Conservation (phyloP, 2,329 filamentous ascomycete genomes). For the Colletotrichum tamarilloi region DNA sequence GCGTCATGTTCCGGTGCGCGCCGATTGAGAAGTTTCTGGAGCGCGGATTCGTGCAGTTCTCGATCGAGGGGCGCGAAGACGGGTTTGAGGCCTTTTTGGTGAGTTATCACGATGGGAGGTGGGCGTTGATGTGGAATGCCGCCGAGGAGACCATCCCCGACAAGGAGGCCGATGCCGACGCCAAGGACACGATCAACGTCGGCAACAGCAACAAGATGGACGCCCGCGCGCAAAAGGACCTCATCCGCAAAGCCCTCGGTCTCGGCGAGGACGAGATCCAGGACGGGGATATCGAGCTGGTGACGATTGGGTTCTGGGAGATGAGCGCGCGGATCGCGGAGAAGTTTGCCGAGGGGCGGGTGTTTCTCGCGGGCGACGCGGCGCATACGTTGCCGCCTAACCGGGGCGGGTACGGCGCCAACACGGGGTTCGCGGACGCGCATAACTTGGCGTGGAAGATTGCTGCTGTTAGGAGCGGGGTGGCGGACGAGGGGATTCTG, state of each 20-base stretch:
- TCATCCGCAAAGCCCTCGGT: slow-evolving; percentile 7
- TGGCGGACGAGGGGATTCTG: slow-evolving; percentile 41
- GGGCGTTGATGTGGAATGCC: slow-evolving; percentile 32
- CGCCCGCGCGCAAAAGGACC: slow-evolving; percentile 2
- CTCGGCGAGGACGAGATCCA: slow-evolving; percentile 8
- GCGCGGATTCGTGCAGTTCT: slow-evolving; percentile 47
- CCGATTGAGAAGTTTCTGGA: slow-evolving; percentile 41
- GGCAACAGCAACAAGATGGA: neutral
- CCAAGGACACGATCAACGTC: neutral
- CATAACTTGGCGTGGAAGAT: slow-evolving; percentile 57
- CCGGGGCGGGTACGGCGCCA: slow-evolving; percentile 22
- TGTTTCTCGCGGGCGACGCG: slow-evolving; percentile 35
- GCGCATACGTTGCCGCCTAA: slow-evolving; percentile 31
- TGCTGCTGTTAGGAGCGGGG: slow-evolving; percentile 43
- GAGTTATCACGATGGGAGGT: slow-evolving; percentile 40
- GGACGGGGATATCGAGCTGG: slow-evolving; percentile 35
- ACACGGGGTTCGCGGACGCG: slow-evolving; percentile 48
- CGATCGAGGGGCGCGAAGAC: slow-evolving; percentile 40
- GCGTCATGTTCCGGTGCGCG: slow-evolving; percentile 48
- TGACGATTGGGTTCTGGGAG: slow-evolving; percentile 39
- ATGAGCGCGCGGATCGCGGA: slow-evolving; percentile 32
- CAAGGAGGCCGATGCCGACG: neutral
- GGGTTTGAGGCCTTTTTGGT: slow-evolving; percentile 42
- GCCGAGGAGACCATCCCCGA: neutral
- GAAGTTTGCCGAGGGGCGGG: slow-evolving; percentile 16